Evolutionary conservation across 345 rosid species (phyloP).

Genomic region (Fremontodendron californicum): DNA sequence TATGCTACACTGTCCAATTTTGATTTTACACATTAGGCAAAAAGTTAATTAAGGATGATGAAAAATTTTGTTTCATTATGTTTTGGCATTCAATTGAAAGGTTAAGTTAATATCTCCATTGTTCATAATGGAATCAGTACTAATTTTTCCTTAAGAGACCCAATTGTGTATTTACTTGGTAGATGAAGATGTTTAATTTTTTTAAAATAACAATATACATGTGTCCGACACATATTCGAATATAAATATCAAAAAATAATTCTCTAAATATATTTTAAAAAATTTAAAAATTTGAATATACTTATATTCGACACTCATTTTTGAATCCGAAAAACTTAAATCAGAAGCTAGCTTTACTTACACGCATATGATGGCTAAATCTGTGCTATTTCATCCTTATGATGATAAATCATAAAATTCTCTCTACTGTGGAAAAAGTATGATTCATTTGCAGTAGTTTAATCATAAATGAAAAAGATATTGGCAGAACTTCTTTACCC

Average conservation of each 20-base stretch:
- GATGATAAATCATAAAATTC: too few relatives aligned
- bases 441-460: neutral
- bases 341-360: too few relatives aligned
- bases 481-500: neutral
- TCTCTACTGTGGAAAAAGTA: too few relatives aligned
- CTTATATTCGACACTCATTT: too few relatives aligned
- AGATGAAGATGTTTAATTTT: neutral
- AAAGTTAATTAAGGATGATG: neutral
- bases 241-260: too few relatives aligned
- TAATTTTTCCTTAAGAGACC: neutral
- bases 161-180: neutral
- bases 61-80: neutral
- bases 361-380: too few relatives aligned
- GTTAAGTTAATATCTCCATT: neutral
- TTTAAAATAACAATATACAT: neutral
- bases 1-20: neutral
- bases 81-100: neutral
- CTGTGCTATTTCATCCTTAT: too few relatives aligned
- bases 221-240: too few relatives aligned
- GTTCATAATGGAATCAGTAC: neutral
- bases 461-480: neutral
- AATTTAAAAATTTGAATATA: too few relatives aligned
- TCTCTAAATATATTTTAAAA: too few relatives aligned
- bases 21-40: neutral
- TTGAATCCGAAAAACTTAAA: too few relatives aligned